Conservation (phyloP, 257 asterid genomes). For the Salvia splendens region DNA sequence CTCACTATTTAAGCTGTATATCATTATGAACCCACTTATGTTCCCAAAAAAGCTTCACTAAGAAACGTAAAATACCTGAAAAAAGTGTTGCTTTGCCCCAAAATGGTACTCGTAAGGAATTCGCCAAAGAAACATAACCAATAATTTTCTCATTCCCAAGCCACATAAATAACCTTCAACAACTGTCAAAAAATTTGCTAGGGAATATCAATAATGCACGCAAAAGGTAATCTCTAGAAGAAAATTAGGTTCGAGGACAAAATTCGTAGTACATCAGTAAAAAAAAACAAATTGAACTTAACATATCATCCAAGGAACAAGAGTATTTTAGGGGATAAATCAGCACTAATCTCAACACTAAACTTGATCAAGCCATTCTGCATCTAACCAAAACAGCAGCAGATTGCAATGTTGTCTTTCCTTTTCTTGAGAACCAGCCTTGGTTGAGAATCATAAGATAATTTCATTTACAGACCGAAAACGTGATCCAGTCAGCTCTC, state of each 20-base stretch:
- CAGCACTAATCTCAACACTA: constrained; percentile 7
- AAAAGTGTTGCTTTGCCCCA: no score
- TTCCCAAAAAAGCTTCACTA: no score
- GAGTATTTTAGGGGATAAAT: constrained; percentile 1
- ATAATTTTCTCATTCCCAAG: no score
- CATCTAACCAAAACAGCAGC: constrained; percentile 32
- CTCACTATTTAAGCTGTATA: no score
- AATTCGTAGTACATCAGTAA: background rate
- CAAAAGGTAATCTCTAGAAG: background rate
- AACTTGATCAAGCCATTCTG: constrained; percentile 22
- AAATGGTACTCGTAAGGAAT: no score
- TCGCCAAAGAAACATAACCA: no score
- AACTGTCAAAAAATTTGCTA: background rate
- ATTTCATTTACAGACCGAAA: constrained; percentile 31
- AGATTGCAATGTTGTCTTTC: background rate
- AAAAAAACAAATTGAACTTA: background rate
- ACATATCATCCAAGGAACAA: constrained; percentile 2
- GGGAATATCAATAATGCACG: background rate
- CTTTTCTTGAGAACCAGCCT: background rate
- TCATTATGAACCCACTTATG: no score
- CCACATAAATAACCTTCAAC: background rate
- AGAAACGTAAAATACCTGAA: no score
- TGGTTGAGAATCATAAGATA: constrained; percentile 13
- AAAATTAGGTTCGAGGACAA: background rate
- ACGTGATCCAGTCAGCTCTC: constrained; percentile 28